phyloP scores from a whole-genome alignment of 225 moss, liverwort and hornwort species.

The Pleurozium schreberi region DNA sequence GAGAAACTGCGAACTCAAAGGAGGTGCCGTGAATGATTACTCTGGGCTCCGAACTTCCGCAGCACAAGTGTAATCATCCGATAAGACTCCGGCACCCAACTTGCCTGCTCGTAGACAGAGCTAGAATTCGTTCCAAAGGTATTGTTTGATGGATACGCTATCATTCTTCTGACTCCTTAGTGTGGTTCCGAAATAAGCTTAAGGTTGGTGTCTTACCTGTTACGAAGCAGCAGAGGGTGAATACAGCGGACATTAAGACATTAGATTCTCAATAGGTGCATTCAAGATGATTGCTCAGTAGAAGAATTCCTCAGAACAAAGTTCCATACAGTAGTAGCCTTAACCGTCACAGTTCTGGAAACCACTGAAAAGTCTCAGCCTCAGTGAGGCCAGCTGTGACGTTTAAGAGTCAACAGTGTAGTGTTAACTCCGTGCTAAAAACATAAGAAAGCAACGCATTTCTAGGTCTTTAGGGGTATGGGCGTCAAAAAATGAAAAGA shows the following conservation, averaged over 20 bases:
- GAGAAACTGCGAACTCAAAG: too few relatives aligned
- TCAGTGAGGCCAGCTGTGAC: neutral
- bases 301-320: neutral
- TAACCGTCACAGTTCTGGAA: neutral
- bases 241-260: neutral
- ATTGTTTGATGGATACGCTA: neutral
- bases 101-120: neutral
- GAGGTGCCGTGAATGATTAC: neutral
- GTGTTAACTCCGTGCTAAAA: neutral
- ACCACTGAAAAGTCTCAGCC: neutral
- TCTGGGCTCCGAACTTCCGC: neutral
- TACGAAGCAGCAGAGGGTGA: neutral
- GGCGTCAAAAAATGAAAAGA: neutral
- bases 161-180: neutral
- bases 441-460: neutral
- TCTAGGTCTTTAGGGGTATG: neutral
- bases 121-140: neutral
- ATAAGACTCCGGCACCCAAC: neutral
- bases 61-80: too few relatives aligned
- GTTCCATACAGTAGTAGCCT: too few relatives aligned
- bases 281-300: too few relatives aligned
- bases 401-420: neutral
- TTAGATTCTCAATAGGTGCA: neutral
- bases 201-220: neutral
- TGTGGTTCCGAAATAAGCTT: too few relatives aligned